Evolutionary conservation across 352 stramenopile genomes (phyloP).

Genomic region (Globisporangium sylvaticum): DNA sequence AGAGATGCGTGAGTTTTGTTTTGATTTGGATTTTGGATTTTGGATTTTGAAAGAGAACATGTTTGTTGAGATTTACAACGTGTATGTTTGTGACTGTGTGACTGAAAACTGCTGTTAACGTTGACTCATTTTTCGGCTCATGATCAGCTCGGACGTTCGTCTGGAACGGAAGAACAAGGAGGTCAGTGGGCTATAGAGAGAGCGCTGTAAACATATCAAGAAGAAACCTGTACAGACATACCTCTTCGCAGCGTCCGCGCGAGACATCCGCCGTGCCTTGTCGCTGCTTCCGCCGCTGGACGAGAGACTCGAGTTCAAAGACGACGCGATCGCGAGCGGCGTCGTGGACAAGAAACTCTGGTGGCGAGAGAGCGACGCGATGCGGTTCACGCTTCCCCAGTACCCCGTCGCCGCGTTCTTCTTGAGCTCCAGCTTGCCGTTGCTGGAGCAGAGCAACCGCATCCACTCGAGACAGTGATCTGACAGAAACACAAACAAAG

Average conservation of each 20-base stretch:
- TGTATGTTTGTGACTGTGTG: not conserved
- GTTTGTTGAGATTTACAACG: not conserved
- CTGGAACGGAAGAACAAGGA: constrained; percentile 23
- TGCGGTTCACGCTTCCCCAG: constrained; percentile 84
- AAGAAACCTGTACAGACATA: constrained; percentile 23
- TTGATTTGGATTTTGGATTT: not conserved
- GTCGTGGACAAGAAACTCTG: constrained; percentile 78
- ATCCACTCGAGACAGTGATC: constrained; percentile 88
- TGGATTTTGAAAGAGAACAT: constrained; percentile 5
- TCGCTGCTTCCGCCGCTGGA: constrained; percentile 25
- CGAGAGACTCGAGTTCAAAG: constrained; percentile 20
- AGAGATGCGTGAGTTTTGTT: constrained; percentile 2
- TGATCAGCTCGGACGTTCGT: constrained; percentile 82
- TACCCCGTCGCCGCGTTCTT: constrained; percentile 82
- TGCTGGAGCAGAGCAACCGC: constrained; percentile 77
- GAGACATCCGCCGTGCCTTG: constrained; percentile 56
- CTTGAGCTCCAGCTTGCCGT: constrained; percentile 86
- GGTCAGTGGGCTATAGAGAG: not conserved
- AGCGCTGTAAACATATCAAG: not conserved
- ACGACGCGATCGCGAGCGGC: constrained; percentile 35
- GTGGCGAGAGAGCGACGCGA: constrained; percentile 79
- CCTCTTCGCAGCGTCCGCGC: constrained; percentile 72
- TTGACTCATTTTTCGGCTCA: constrained; percentile 70
- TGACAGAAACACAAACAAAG: constrained; percentile 16
- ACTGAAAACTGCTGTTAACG: constrained; percentile 22